phyloP scores from a whole-genome alignment of 805 yeast species.

The Lipomyces starkeyi region DNA sequence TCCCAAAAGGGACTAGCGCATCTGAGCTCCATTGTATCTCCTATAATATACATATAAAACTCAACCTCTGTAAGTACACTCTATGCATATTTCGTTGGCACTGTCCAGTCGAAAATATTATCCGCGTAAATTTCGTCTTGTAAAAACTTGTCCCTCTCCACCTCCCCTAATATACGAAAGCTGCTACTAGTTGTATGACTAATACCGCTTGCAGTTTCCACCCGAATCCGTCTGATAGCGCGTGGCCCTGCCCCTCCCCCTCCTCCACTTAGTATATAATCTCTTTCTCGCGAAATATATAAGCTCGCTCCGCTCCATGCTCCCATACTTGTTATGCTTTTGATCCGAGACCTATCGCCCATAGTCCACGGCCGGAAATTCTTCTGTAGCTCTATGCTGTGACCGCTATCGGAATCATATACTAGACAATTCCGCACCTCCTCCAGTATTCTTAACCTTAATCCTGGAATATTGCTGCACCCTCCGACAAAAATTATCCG shows the following conservation, averaged over 20 bases:
- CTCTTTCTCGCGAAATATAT: conserved; percentile 28
- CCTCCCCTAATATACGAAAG: conserved; percentile 33
- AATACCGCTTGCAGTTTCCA: conserved; percentile 3
- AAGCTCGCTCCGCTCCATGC: conserved; percentile 38
- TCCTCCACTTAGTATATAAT: conserved; percentile 4
- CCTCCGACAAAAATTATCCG: conserved; percentile 29
- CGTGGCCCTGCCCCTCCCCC: not conserved
- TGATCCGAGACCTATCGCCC: not conserved
- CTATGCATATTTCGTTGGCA: conserved; percentile 38
- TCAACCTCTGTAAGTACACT: not conserved
- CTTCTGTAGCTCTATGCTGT: not conserved
- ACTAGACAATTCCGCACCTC: conserved; percentile 10
- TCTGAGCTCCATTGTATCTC: too few relatives aligned
- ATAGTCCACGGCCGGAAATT: conserved; percentile 8
- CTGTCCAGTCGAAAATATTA: conserved; percentile 28
- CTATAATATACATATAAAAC: not conserved
- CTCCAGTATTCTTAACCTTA: conserved; percentile 20
- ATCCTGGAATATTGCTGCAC: conserved; percentile 26
- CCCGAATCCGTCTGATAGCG: conserved; percentile 1
- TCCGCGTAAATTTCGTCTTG: conserved; percentile 17
- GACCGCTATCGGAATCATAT: not conserved
- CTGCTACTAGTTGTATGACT: conserved; percentile 14
- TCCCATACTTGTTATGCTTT: conserved; percentile 26
- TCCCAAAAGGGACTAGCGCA: too few relatives aligned
- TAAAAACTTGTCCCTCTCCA: conserved; percentile 31